Conservation (phyloP, 257 asterid species). For the Penstemon eatonii region DNA sequence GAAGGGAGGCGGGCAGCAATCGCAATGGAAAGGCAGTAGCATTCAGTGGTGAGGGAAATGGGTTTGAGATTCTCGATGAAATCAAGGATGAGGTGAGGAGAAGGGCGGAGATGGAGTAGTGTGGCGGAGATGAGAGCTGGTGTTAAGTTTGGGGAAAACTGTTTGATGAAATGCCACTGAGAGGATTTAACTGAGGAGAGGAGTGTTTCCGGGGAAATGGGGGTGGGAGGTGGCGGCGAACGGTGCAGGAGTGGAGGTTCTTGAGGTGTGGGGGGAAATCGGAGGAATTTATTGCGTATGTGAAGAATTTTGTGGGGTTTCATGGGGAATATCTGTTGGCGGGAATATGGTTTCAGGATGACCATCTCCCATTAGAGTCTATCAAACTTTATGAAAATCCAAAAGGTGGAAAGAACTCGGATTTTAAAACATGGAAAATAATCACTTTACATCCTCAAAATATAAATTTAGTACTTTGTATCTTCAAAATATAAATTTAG, state of each 20-base stretch:
- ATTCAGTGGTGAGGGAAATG: conserved; percentile 34
- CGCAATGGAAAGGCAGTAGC: conserved; percentile 48
- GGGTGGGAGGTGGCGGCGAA: conserved; percentile 4
- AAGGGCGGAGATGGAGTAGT: conserved; percentile 45
- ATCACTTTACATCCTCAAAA: no score
- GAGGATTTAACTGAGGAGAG: conserved; percentile 34
- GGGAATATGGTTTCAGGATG: no score
- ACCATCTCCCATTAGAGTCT: no score
- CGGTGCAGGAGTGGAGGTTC: conserved; percentile 25
- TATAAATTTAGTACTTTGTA: no score
- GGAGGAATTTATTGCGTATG: neutral
- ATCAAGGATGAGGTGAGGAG: conserved; percentile 33
- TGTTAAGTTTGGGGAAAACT: conserved; percentile 33
- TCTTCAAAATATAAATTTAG: no score
- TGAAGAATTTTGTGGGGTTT: conserved; percentile 16
- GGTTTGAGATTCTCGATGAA: conserved; percentile 38
- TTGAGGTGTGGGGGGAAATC: conserved; percentile 8
- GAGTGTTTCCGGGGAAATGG: conserved; percentile 24
- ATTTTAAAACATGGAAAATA: no score
- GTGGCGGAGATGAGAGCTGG: conserved; percentile 39
- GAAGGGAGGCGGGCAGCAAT: conserved; percentile 49
- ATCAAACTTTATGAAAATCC: no score
- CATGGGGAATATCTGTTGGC: neutral
- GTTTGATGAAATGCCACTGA: conserved; percentile 70
- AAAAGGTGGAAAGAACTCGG: no score